phyloP scores from a whole-genome alignment of 2,329 filamentous ascomycete species.

The Aspergillus pseudoterreus region DNA sequence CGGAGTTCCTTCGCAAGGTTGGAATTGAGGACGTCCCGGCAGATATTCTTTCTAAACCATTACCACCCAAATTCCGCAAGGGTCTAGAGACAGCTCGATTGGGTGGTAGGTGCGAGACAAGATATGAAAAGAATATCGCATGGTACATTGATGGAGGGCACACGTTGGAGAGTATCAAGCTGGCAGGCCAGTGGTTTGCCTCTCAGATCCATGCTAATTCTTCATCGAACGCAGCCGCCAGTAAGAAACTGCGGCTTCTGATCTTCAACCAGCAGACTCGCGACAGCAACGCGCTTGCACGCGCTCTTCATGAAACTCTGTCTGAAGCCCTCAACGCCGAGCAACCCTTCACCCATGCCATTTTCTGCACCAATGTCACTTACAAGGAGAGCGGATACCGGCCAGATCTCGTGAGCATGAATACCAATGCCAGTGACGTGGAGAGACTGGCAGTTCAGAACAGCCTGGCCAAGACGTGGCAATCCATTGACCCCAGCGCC shows the following conservation, averaged over 20 bases:
- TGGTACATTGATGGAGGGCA: constrained; percentile 91
- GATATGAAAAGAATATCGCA: constrained; percentile 54
- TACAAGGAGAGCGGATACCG: constrained; percentile 59
- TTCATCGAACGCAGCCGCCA: constrained; percentile 24
- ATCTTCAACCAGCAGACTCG: constrained; percentile 94
- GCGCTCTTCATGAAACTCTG: constrained; percentile 59
- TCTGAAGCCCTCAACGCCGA: constrained; percentile 34
- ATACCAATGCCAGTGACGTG: constrained; percentile 57
- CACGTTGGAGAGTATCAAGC: constrained; percentile 75
- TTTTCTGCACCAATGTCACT: constrained; percentile 78
- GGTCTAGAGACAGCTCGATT: constrained; percentile 67
- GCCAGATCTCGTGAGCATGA: constrained; percentile 61
- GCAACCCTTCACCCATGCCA: constrained; percentile 63
- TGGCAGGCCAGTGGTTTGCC: constrained; percentile 75
- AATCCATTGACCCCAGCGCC: constrained; percentile 49
- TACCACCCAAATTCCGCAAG: constrained; percentile 60
- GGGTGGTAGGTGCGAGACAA: constrained; percentile 72
- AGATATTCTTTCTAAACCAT: constrained; percentile 34
- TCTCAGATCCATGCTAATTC: constrained; percentile 41
- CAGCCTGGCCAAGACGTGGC: constrained; percentile 61
- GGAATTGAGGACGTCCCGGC: constrained; percentile 35
- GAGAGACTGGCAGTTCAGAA: constrained; percentile 63
- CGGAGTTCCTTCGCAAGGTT: constrained; percentile 36
- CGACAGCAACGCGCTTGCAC: constrained; percentile 65
- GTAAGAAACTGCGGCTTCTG: constrained; percentile 54